phyloP scores from a whole-genome alignment of 2,329 filamentous ascomycete genomes.

The Cladophialophora yegresii region DNA sequence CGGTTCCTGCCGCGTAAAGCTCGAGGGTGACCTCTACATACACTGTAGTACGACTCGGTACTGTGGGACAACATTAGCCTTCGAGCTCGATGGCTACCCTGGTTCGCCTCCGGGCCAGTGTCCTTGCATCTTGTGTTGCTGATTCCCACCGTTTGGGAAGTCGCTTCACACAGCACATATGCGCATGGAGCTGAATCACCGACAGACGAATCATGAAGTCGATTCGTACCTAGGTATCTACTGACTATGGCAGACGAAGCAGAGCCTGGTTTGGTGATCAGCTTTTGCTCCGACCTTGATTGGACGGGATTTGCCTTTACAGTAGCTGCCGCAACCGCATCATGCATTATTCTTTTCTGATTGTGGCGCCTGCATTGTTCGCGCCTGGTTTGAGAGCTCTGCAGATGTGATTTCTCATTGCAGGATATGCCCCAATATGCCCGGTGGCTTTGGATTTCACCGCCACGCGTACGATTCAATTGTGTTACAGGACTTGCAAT shows the following conservation, averaged over 20 bases:
- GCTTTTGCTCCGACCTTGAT: background rate
- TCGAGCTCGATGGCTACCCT: background rate
- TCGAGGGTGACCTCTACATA: background rate
- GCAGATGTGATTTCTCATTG: background rate
- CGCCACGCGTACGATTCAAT: background rate
- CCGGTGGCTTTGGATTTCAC: background rate
- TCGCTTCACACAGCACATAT: background rate
- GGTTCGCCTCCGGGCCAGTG: background rate
- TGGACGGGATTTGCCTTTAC: conserved; percentile 1
- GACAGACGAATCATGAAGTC: background rate
- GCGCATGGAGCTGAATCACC: background rate
- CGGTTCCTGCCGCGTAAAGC: background rate
- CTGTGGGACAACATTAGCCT: background rate
- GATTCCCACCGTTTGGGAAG: background rate
- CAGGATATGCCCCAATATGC: background rate
- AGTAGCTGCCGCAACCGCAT: conserved; percentile 15
- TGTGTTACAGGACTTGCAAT: conserved; percentile 3
- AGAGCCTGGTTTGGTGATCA: conserved; percentile 8
- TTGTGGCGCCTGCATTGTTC: conserved; percentile 19
- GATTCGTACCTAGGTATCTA: too few relatives aligned
- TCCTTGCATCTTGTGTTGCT: background rate
- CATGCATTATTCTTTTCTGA: conserved; percentile 14
- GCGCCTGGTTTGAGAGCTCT: background rate
- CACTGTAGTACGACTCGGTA: background rate
- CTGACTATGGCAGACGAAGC: background rate